Base-by-base conservation (phyloP, 495 filamentous ascomycete species). In the Tuber microsphaerosporum region DNA sequence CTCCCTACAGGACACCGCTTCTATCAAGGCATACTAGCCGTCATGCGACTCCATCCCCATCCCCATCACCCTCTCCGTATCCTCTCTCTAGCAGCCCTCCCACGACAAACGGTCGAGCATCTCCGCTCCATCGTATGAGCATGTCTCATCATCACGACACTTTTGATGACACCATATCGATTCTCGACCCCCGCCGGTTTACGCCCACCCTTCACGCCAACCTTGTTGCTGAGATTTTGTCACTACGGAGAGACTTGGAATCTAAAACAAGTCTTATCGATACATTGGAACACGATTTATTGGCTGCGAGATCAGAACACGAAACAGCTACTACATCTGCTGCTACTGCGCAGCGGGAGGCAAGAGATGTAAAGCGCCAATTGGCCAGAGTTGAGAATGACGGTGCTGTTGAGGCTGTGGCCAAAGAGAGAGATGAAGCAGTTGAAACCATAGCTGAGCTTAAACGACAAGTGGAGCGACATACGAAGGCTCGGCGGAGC, bases 191-290 rank as follows among this genome's bases (percentile, higher is more conserved):
- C 9, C 89, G 94, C 72, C 88, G 94, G 31, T 97, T 99, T 80
- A 98, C 95, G 8, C 95, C 95, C 6, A 97, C 94, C 2, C 87
- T 98, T 31, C 96, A 97, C 85, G 95, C 95, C 20, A 97, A 92
- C 69, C 87, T 99, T 12, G 94, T 99, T 9, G 93, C 94, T 0
- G 94, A 99, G 83, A 99, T 99, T 76, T 88, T 98, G 39, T 89
- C 90, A 2, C 84, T 99, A 69, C 89, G 93, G 6, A 87, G 95
- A 69, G 96, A 98, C 75, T 88, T 97, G 73, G 95, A 98, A 82
- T 91, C 89, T 65, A 97, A 96, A 83, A 87, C 90, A 31, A 92
- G 90, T 76, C 87, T 92, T 44, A 94, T 99, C 65, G 93, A 97
- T 83, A 87, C 87, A 45, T 85, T 99, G 45, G 96, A 99, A 85